Base-by-base conservation (phyloP, 1,284 basidiomycete genomes). In the Ustanciosporium gigantosporum region DNA sequence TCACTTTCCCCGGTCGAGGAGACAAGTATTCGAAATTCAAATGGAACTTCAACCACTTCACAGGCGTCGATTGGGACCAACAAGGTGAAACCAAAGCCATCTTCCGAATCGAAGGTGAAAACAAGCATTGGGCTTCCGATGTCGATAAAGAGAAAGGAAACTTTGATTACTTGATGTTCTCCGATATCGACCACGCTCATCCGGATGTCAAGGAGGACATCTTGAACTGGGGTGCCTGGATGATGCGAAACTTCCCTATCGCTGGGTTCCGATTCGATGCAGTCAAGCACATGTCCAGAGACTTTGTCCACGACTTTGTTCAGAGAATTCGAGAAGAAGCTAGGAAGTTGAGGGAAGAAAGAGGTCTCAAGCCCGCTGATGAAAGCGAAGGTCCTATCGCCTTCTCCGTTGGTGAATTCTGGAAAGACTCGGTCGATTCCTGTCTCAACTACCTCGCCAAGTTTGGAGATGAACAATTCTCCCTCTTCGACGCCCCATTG, bases 1-100 rank as follows among this genome's bases (percentile, higher is more conserved):
- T 89, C 76, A 86, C 88, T 61, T 96, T 92, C 77, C 81, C 85
- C 6, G 88, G 87, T 25, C 82, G 93, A 77, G 83, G 82, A 13
- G 85, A 84, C 51, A 88, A 90, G 66, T 81, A 84, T 71, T 82
- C 80, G 13, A 52, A 76, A 16, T 74, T 84, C 72, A 81, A 83
- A 60, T 84, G 81, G 81, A 68, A 68, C 39, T 76, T 58, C 32
- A 56, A 70, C 32, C 62, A 70, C 41, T 69, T 70, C 17, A 67
- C 71, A 83, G 92, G 92, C 6, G 81, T 94, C 14, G 93, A 96
- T 73, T 95, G 86, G 83, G 91, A 96, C 76, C 83, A 87, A 16
- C 82, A 83, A 49, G 83, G 84, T 15, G 83, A 82, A 58, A 84
- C 83, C 13, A 84, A 83, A 34, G 86, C 81, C 11, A 88, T 81